These are phyloP conservation scores for Suhomyces yuchorum DNA, from an alignment of 1,139 yeast genomes.

Conservation along the genomic window DNA sequence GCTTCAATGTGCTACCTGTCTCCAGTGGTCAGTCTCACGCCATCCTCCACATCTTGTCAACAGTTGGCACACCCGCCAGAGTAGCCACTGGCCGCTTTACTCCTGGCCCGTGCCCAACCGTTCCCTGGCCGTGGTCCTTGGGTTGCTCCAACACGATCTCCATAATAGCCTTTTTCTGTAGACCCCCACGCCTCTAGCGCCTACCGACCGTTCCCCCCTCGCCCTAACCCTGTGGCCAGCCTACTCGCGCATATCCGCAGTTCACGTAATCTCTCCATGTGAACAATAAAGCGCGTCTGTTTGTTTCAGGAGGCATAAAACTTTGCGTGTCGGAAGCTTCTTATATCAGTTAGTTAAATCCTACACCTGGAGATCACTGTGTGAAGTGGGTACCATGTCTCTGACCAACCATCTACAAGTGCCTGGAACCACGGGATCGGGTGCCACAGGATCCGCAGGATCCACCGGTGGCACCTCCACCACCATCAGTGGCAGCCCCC, in stretches of 20 bases:
- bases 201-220: background rate
- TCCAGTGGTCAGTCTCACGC: too few species aligned
- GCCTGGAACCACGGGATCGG: constrained; percentile 5
- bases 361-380: background rate
- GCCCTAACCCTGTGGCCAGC: background rate
- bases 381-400: constrained; percentile 7
- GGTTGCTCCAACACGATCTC: too few species aligned
- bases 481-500: constrained; percentile 12
- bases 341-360: constrained; percentile 6
- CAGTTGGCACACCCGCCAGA: too few species aligned
- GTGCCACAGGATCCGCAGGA: background rate
- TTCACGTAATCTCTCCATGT: constrained; percentile 5
- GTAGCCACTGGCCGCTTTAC: too few species aligned
- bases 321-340: constrained; percentile 11
- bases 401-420: constrained; percentile 14
- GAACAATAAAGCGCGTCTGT: constrained; percentile 15
- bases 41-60: too few species aligned
- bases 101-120: too few species aligned
- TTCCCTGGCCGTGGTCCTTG: too few species aligned
- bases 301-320: constrained; percentile 14
- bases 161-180: background rate
- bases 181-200: background rate
- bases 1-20: too few species aligned
- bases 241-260: constrained; percentile 4
- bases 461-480: background rate